Base-by-base conservation (phyloP, 2,329 filamentous ascomycete species). In the Coleophoma crateriformis region DNA sequence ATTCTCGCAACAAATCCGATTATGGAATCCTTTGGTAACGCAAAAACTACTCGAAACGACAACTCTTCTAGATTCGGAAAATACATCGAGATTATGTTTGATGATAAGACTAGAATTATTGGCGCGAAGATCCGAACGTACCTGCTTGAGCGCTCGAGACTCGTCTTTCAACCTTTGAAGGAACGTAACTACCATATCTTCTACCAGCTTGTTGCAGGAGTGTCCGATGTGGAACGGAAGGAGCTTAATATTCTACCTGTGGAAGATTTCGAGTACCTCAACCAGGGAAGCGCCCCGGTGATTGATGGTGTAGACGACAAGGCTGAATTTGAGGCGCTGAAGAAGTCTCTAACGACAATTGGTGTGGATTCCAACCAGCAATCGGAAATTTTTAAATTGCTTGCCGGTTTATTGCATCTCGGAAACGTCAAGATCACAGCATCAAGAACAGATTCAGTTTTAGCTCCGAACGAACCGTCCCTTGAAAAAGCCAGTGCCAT, bases 31-130 rank as follows among this genome's bases (percentile, higher is more conserved):
- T 99, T 99, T 66, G 94, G 94, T 68, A 99, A 99, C 74, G 94
- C 94, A 48, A 99, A 99, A 75, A 99, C 94, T n/a, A 99, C 94
- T 11, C 82, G 94, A 68, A 99, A 99, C 73, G 94, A 99, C 73
- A 99, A 99, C 73, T 99, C 94, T 41, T 99, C 94, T 39, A 84
- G 94, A 64, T 99, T 99, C 71, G 94, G 94, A 68, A 99, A 99
- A 77, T 99, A 99, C 70, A 97, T 99, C 62, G 94, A 99, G 74
- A 99, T 99, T 67, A 92, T 97, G 90, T 99, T 99, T 69, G 91
- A 97, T 72, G 82, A 89, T 55, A 82, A 86, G 63, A 96, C 90
- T 54, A 94, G 95, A 67, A 99, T 99, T 62, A 96, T 97, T 64
- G 94, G 94, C 59, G 94, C 94, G 50, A 95, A 95, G 74, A 99